Evolutionary conservation across 2,329 filamentous ascomycete species (phyloP).

Genomic region (Pyrenochaeta sp.): DNA sequence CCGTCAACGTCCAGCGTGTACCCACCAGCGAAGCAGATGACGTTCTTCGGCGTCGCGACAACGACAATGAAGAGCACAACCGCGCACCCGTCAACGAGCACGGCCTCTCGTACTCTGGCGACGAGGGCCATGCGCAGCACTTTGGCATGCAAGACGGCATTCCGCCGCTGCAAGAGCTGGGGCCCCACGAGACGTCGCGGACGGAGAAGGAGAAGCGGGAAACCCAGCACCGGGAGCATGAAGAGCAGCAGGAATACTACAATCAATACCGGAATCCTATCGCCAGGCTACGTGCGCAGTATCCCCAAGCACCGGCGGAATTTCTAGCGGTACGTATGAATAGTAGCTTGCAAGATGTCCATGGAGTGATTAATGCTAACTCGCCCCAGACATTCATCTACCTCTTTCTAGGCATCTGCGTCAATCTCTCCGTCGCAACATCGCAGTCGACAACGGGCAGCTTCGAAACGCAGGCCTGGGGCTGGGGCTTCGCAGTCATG

Average conservation of each 20-base stretch:
- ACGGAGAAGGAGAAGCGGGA: constrained; percentile 49
- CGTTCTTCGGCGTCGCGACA: constrained; percentile 6
- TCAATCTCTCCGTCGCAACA: constrained; percentile 58
- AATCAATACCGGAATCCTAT: constrained; percentile 59
- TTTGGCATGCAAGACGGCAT: constrained; percentile 57
- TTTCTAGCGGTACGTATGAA: constrained; percentile 54
- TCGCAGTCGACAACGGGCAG: constrained; percentile 51
- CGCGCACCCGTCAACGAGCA: constrained; percentile 33
- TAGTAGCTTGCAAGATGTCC: constrained; percentile 31
- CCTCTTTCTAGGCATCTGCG: constrained; percentile 57
- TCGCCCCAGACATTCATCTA: constrained; percentile 40
- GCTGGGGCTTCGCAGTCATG: constrained; percentile 65
- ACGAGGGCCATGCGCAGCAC: constrained; percentile 18
- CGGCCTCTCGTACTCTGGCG: constrained; percentile 21
- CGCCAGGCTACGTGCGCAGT: constrained; percentile 61
- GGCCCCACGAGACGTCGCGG: constrained; percentile 33
- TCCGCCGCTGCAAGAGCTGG: constrained; percentile 43
- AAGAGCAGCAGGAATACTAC: constrained; percentile 55
- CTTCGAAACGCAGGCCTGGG: constrained; percentile 41
- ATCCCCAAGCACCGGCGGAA: constrained; percentile 63
- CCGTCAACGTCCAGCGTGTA: constrained; percentile 20
- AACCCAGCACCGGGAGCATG: constrained; percentile 49
- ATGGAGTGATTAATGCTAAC: background rate
- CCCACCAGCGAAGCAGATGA: constrained; percentile 16
- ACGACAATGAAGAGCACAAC: constrained; percentile 12